Evolutionary conservation across 139 green algal genomes (phyloP), one percentile per base, ranked within the genome.

Genomic region (Ulvella scutata): DNA sequence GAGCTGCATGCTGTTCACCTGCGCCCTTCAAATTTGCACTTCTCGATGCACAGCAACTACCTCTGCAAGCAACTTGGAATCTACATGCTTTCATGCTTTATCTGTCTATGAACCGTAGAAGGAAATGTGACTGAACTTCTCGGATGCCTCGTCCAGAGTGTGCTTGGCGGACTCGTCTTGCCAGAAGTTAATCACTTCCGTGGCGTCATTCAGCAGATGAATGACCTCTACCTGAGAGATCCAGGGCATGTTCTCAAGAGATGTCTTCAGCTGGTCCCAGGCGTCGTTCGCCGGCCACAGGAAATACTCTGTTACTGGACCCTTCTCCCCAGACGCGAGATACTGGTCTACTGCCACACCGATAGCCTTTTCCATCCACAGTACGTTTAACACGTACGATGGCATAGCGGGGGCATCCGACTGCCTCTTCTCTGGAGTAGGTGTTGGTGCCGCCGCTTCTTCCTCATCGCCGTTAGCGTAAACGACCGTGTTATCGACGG

Each of bases 111-210:
- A 67, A 26, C 51, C 51, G 51, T 67, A 67, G 75, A 96, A 96
- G 9, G 72, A 43, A 84, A 85, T 90, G 75, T 96, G 84, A 4
- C 86, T 81, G 85, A 95, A 96, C 28, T 77, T 73, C 10, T 78
- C 76, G 36, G 81, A 86, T 2, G 88, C 90, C 72, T 94, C 82
- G 17, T 87, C 83, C 35, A 94, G 72, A 17, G 80, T 82, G 74
- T 85, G 86, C 80, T 88, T 90, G 20, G 59, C 44, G 10, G 75
- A 74, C 43, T 89, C 88, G n/a, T 92, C 80, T 82, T 94, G 88
- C 92, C 92, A 97, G 79, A 87, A 92, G 88, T 94, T 96, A 80
- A 97, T 96, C 4, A 93, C 85, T 83, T 95, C 82, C 3, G 91
- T 95, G 26, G 81, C 74, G 33, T 81, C 79, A 80, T 96, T 96